Percentiles rank a stretch among this genome's conserved stretches.
These are phyloP conservation scores for Clarireedia monteithiana DNA, from an alignment of 2,329 filamentous ascomycete species.

Conservation along the genomic window DNA sequence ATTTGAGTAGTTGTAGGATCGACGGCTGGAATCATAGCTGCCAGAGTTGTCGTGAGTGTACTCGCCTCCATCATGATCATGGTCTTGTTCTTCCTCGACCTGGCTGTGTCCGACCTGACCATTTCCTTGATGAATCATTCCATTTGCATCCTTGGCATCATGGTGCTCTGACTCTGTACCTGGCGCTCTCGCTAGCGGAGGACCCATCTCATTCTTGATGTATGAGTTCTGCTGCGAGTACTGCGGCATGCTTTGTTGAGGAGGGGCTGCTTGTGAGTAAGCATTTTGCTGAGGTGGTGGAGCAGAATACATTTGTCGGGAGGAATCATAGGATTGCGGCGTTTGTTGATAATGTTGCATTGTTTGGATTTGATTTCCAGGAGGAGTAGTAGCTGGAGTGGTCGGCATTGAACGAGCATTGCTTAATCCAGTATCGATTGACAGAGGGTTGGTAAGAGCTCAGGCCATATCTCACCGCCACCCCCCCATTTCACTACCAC, in stretches of 20 bases:
- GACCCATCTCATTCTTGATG: slow-evolving; percentile 83
- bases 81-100: slow-evolving; percentile 61
- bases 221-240: slow-evolving; percentile 56
- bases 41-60: slow-evolving; percentile 77
- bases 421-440: slow-evolving; percentile 72
- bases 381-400: slow-evolving; percentile 85
- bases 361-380: slow-evolving; percentile 65
- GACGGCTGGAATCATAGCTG: slow-evolving; percentile 63
- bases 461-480: too few species aligned
- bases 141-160: slow-evolving; percentile 58
- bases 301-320: slow-evolving; percentile 71
- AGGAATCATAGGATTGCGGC: slow-evolving; percentile 65
- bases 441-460: slow-evolving; percentile 67
- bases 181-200: slow-evolving; percentile 57
- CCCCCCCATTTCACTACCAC: too few species aligned
- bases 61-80: slow-evolving; percentile 68
- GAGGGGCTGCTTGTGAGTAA: slow-evolving; percentile 57
- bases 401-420: slow-evolving; percentile 80
- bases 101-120: slow-evolving; percentile 45
- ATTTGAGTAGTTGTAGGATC: slow-evolving; percentile 68
- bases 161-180: slow-evolving; percentile 51
- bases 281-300: slow-evolving; percentile 57
- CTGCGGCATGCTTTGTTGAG: slow-evolving; percentile 59
- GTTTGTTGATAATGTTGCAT: slow-evolving; percentile 69
- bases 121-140: slow-evolving; percentile 54